Evolutionary conservation across 2,329 filamentous ascomycete species (phyloP).

Genomic region (Lachnellula hyalina): DNA sequence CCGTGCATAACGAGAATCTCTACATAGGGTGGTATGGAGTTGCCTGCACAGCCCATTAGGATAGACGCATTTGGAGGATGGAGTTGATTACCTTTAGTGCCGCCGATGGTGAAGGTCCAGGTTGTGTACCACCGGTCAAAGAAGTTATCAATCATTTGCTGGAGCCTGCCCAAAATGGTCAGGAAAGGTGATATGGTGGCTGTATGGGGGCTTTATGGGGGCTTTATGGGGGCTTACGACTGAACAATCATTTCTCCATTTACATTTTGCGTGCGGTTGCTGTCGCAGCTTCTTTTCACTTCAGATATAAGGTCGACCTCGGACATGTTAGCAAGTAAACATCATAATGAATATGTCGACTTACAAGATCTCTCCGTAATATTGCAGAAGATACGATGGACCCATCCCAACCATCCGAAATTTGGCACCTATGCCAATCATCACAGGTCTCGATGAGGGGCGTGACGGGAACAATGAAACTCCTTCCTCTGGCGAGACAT

Average conservation of each 20-base stretch:
- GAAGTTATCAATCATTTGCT: conserved; percentile 58
- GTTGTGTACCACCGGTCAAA: conserved; percentile 60
- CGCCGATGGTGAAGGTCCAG: conserved; percentile 54
- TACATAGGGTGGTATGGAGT: conserved; percentile 63
- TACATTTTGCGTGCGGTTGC: conserved; percentile 43
- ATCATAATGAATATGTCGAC: conserved; percentile 13
- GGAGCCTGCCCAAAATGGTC: conserved; percentile 37
- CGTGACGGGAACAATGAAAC: conserved; percentile 63
- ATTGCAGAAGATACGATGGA: conserved; percentile 69
- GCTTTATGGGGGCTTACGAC: conserved; percentile 42
- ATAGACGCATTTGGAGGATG: not conserved
- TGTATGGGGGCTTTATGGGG: no score
- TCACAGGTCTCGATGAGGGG: conserved; percentile 63
- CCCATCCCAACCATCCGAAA: conserved; percentile 62
- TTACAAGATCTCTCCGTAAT: conserved; percentile 59
- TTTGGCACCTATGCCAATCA: conserved; percentile 58
- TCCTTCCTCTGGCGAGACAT: conserved; percentile 63
- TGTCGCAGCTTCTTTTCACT: conserved; percentile 55
- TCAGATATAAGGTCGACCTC: conserved; percentile 52
- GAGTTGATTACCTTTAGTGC: conserved; percentile 38
- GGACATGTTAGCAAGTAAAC: not conserved
- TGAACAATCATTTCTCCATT: conserved; percentile 50
- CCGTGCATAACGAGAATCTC: conserved; percentile 71
- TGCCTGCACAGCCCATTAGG: conserved; percentile 33
- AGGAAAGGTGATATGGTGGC: not conserved